A percentile compares a stretch with the other conserved stretches of the same genome.
Evolutionary conservation across 2,329 filamentous ascomycete genomes (phyloP).

Genomic region (Escovopsis weberi): DNA sequence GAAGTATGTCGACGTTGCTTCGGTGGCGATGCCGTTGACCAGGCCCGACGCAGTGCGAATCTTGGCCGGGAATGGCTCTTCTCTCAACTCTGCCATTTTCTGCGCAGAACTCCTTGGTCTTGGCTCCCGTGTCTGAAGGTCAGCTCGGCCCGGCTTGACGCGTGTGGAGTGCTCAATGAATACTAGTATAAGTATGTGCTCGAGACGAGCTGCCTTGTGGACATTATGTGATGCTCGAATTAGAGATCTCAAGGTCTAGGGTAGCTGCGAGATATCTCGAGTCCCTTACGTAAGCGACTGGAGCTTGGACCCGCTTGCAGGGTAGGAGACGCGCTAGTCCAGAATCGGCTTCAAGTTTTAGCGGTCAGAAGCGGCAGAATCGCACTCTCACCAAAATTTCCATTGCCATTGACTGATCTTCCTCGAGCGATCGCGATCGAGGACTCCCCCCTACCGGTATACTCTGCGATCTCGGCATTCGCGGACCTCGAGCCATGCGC

Average conservation of each 20-base stretch:
- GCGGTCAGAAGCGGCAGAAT: constrained; percentile 25
- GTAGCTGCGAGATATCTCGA: not conserved
- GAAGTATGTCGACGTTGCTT: constrained; percentile 60
- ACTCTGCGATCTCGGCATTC: too few relatives aligned
- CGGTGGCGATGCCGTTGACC: constrained; percentile 56
- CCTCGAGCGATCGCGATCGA: too few relatives aligned
- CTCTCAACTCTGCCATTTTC: constrained; percentile 28
- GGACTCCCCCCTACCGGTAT: too few relatives aligned
- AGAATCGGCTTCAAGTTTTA: constrained; percentile 14
- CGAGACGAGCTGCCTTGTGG: too few relatives aligned
- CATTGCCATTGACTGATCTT: not conserved
- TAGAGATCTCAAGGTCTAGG: not conserved
- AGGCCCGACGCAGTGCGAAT: constrained; percentile 44
- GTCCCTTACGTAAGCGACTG: not conserved
- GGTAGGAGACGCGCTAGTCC: constrained; percentile 19
- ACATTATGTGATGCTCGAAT: not conserved
- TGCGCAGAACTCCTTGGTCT: not conserved
- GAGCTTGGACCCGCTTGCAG: not conserved
- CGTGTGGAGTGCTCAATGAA: not conserved
- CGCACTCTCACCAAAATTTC: constrained; percentile 5
- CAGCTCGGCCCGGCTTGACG: too few relatives aligned
- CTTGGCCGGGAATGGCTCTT: constrained; percentile 52
- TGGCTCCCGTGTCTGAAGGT: too few relatives aligned
- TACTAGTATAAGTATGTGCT: too few relatives aligned
- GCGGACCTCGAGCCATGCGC: constrained; percentile 1